Base-by-base conservation (phyloP, 2,329 filamentous ascomycete genomes). In the Sporothrix sp. region DNA sequence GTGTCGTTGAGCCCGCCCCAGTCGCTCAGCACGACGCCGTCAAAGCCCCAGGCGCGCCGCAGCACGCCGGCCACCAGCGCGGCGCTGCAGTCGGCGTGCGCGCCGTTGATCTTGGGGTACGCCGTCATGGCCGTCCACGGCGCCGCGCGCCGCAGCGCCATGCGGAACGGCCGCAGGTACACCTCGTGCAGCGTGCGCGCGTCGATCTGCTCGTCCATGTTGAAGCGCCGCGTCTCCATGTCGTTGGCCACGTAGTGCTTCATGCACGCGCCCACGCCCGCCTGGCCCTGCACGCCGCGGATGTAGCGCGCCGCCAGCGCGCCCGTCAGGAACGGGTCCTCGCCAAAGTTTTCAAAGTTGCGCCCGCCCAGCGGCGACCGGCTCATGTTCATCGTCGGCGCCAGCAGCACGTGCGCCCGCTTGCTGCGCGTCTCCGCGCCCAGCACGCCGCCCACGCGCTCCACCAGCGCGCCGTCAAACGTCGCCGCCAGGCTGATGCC, bases 141-240 rank as follows among this genome's bases (percentile, higher is more conserved):
- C 51, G 83, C 81, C 16, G 81, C 78, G 56, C 33, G 18, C 20
- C 81, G 71, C 37, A 86, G 70, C 1, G 82, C 81, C 59, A 87
- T 84, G 65, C 86, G 81, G 55, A 87, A 87, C 0, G 84, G 84
- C 43, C 81, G 78, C 16, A 87, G 74, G 56, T 87, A 87, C 1
- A 87, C 69, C 61, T 87, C 84, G 27, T 83, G 73, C 23, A 87
- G 66, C 2, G 82, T 73, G 28, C 83, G 71, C 58, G 86, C 82
- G 33, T 77, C 74, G 46, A 87, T 71, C 23, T 79, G 67, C 5
- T 81, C 79, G 63, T 86, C 74, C 54, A 85, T 76, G 1, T 76
- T 82, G 57, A 82, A 69, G 47, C 82, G 74, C 60, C 81, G 70
- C 0, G 83, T 85, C 63, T 87, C 84, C 62, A 85, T 79, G 61